Evolutionary conservation across 495 filamentous ascomycete genomes (phyloP), one percentile per base, ranked within the genome.

Genomic region (Elasticomyces elasticus): DNA sequence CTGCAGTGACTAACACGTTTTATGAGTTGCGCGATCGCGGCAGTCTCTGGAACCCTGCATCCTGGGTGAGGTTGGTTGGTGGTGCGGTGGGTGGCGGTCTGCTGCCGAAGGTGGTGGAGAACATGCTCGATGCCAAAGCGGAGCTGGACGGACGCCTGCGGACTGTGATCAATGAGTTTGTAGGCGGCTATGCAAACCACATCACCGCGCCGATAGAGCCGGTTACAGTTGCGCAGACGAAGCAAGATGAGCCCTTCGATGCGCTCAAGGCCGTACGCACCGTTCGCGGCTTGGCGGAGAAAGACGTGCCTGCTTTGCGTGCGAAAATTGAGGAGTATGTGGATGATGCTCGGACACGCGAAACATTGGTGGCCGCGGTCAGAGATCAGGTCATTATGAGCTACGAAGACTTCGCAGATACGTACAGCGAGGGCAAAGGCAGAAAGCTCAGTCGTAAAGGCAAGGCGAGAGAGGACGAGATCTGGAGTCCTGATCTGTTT

Each of bases 161-260:
- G 38, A 83, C 82, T 20, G 81, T 83, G 13, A 92, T 95, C 59
- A 85, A 83, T 46, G 83, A 86, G 22, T 90, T 92, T 59, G 87
- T 86, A 27, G 79, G 78, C 52, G 68, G 67, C 20, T 78, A 77
- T 55, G 76, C 79, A 1, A 64, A 64, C 9, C 69, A 74, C 37
- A 83, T 83, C 74, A 81, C 77, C 1, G 68, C 70, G 24, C 69
- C 76, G 0, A 65, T 81, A 4, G 62, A 62, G 28, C 49, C 56
- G 4, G 48, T 60, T 1, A 51, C 59, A 26, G 47, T 61, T 31
- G 38, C 51, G 10, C 57, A 60, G 20, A 43, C 12, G 6, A 26
- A 45, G 13, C 2, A 45, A 12, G 51, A 60, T 19, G 35, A 33
- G 2, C 47, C 58, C 11, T 65, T 68, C 28, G 69, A 71, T 41